Conservation (phyloP, 352 stramenopile genomes). For the Phytophthora colocasiae region DNA sequence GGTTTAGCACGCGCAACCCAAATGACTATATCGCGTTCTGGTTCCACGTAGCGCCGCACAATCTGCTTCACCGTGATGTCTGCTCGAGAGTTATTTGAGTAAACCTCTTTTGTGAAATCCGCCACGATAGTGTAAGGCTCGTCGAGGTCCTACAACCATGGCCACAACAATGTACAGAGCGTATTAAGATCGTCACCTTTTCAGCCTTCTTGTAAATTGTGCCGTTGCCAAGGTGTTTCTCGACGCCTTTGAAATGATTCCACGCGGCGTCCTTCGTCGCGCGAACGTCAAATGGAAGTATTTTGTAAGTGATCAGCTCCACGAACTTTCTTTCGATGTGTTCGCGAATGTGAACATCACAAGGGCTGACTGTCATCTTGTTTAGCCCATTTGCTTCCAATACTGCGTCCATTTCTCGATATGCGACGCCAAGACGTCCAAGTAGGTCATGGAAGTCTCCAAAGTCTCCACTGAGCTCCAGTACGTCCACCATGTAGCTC, state of each 20-base stretch:
- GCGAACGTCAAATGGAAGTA: slow-evolving; percentile 28
- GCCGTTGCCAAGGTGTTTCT: slow-evolving; percentile 33
- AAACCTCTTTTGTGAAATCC: slow-evolving; percentile 60
- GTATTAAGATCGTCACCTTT: slow-evolving; percentile 10
- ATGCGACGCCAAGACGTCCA: slow-evolving; percentile 19
- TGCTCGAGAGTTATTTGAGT: slow-evolving; percentile 50
- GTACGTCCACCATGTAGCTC: slow-evolving; percentile 17
- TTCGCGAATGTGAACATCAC: slow-evolving; percentile 31
- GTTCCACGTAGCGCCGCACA: slow-evolving; percentile 56
- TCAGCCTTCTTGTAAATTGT: slow-evolving; percentile 34
- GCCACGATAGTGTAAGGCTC: slow-evolving; percentile 63
- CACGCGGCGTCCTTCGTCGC: slow-evolving; percentile 19
- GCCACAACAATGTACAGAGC: no score
- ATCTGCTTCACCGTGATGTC: slow-evolving; percentile 64
- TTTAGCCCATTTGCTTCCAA: slow-evolving; percentile 32
- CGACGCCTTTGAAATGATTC: slow-evolving; percentile 35
- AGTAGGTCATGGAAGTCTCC: slow-evolving; percentile 25
- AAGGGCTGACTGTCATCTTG: slow-evolving; percentile 16
- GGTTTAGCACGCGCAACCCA: slow-evolving; percentile 59
- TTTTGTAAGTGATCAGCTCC: slow-evolving; percentile 32
- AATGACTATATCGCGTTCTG: slow-evolving; percentile 64
- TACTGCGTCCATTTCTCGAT: slow-evolving; percentile 21
- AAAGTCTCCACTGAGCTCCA: slow-evolving; percentile 19
- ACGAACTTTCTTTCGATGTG: slow-evolving; percentile 21
- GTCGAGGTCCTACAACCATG: slow-evolving; percentile 18